Percentiles rank a stretch among this genome's conserved stretches.
Conservation (phyloP, 208 protist genomes). For the Naegleria gruberi region DNA sequence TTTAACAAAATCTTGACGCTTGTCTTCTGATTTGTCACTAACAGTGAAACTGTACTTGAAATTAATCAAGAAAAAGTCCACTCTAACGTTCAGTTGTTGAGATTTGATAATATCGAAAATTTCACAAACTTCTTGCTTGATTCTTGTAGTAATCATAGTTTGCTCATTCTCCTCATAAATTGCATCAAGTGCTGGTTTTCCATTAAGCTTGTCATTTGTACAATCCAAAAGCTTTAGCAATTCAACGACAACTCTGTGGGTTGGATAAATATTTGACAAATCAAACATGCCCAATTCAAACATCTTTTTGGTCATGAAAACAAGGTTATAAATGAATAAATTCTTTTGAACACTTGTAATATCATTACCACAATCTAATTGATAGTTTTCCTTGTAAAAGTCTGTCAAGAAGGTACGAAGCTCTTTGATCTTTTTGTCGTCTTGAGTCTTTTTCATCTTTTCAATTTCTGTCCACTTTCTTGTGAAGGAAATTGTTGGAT, state of each 20-base stretch:
- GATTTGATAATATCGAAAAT: not conserved
- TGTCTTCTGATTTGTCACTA: not conserved
- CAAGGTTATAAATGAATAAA: not conserved
- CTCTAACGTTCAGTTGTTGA: not conserved
- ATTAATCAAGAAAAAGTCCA: conserved; percentile 5
- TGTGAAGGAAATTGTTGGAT: not conserved
- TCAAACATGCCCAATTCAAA: conserved; percentile 3
- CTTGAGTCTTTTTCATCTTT: conserved; percentile 5
- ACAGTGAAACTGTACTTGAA: not conserved
- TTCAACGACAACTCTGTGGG: not conserved
- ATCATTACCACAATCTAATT: not conserved
- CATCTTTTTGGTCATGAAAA: not conserved
- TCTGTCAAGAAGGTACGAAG: not conserved
- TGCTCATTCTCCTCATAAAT: not conserved
- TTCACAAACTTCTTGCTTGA: not conserved
- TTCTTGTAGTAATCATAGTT: not conserved
- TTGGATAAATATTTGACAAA: not conserved
- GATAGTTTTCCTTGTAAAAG: not conserved
- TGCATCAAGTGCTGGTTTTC: not conserved
- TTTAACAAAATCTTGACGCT: not conserved
- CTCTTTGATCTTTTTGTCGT: not conserved
- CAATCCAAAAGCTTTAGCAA: not conserved
- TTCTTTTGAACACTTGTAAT: not conserved
- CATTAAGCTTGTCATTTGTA: not conserved
- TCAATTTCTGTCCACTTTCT: conserved; percentile 4